Percentiles rank a stretch among this genome's conserved stretches.
These are phyloP conservation scores for Macadamia tetraphylla DNA, from an alignment of 164 flowering plant genomes.

Conservation along the genomic window DNA sequence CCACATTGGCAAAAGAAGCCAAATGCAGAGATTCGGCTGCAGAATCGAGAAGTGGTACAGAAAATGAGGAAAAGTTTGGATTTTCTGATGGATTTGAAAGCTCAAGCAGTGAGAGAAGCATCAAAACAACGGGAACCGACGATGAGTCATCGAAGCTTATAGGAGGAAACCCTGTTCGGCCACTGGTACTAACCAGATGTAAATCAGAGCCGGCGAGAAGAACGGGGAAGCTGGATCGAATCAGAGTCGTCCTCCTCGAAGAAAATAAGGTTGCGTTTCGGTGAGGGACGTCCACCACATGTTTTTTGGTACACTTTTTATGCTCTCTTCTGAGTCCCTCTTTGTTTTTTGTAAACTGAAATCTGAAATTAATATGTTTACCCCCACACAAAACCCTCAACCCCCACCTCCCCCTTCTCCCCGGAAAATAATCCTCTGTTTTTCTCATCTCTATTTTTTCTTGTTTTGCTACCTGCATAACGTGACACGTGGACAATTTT, in stretches of 20 bases:
- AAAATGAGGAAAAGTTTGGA: slow-evolving; percentile 10
- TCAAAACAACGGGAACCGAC: neutral
- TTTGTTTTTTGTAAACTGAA: no score
- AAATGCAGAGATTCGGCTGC: slow-evolving; percentile 15
- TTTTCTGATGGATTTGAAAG: slow-evolving; percentile 9
- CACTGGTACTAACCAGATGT: slow-evolving; percentile 34
- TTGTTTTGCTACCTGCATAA: no score
- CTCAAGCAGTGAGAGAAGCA: neutral
- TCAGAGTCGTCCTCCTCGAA: slow-evolving; percentile 19
- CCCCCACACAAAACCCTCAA: no score
- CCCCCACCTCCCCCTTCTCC: no score
- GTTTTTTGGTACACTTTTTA: no score
- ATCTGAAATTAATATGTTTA: neutral
- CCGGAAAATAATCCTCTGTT: no score
- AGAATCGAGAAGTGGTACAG: slow-evolving; percentile 22
- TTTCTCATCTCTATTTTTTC: no score
- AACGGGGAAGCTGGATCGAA: slow-evolving; percentile 16
- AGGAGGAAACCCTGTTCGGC: slow-evolving; percentile 3
- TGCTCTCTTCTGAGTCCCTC: neutral
- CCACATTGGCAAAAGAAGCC: slow-evolving; percentile 16
- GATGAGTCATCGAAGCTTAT: neutral
- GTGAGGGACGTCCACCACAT: neutral
- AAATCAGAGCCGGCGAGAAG: slow-evolving; percentile 47
- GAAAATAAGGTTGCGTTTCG: slow-evolving; percentile 15
- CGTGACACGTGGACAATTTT: no score